Evolutionary conservation across 208 protist species (phyloP), one percentile per base, ranked within the genome.

Genomic region (Blastocrithidia nonstop): DNA sequence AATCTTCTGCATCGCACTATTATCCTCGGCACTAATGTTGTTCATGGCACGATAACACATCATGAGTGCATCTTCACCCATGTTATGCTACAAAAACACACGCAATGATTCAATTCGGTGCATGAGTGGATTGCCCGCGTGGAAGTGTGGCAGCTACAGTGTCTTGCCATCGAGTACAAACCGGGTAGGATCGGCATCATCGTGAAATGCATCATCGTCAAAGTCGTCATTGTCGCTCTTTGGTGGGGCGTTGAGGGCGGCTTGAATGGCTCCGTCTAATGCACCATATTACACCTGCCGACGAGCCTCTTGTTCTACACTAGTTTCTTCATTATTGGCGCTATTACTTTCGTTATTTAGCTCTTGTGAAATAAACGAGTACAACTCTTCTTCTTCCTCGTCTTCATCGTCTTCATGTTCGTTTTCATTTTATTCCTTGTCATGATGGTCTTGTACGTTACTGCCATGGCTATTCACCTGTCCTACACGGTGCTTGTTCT

Each of bases 121-220:
- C 74, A 89, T 86, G 6, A 95, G 62, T 19, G 82, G 77, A 46
- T 93, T 82, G 1, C 45, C 61, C 4, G 71, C 73, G 13, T 60
- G 70, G 21, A 89, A 64, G 47, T 90, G 86, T 13, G 76, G 74
- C 38, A 95, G 39, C 22, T 84, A 57, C 6, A 95, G 64, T 16
- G 83, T 84, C 42, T 88, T 80, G n/a, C 88, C 88, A 32, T 91
- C 81, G 9, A 95, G 50, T 52, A 90, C 62, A 22, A 95, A 88
- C 45, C 66, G 70, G 29, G 65, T 72, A 0, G 61, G 56, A 47
- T 87, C 74, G 6, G 51, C 50, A 25, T 66, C 62, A 3, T 51
- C 51, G 13, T 36, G n/a, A n/a, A 70, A 71, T 0, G 66, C 65
- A n/a, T 53, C 56, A 45, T 92, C 83, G 39, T 80, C 65, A 35